Percentiles rank a stretch among this genome's conserved stretches.
Evolutionary conservation across 1,284 basidiomycete species (phyloP).

Genomic region (Ceratobasidium sp.): DNA sequence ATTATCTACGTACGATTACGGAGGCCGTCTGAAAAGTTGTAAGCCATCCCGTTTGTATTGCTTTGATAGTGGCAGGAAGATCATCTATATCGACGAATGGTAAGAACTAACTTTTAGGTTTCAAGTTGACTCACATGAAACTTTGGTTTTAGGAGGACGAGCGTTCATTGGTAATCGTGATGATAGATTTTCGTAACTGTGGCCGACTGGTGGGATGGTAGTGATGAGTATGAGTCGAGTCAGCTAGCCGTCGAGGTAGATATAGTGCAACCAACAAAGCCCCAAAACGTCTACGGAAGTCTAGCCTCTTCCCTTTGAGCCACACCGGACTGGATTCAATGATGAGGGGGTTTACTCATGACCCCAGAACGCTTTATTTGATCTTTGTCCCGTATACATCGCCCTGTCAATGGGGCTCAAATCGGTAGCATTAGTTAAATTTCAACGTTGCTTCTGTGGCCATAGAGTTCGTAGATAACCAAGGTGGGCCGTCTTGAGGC

Average conservation of each 20-base stretch:
- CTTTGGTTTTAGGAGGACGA: conserved; percentile 10
- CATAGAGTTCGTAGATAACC: neutral
- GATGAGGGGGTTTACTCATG: no score
- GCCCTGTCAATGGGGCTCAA: neutral
- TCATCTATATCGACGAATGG: neutral
- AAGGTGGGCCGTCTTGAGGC: neutral
- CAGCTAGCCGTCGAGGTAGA: no score
- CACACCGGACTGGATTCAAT: no score
- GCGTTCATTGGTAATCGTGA: neutral
- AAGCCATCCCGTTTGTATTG: conserved; percentile 21
- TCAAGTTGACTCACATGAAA: neutral
- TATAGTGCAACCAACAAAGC: no score
- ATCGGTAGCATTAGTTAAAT: neutral
- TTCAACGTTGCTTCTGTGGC: neutral
- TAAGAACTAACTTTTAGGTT: no score
- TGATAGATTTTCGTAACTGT: neutral
- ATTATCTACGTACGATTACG: conserved; percentile 5
- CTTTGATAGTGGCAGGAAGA: conserved; percentile 24
- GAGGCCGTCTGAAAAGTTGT: conserved; percentile 21
- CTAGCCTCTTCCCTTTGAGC: no score
- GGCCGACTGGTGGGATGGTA: neutral
- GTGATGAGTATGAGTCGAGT: neutral
- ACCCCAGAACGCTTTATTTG: no score
- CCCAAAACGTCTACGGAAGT: no score
- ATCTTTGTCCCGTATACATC: no score